Percentiles rank a stretch among this genome's conserved stretches.
Conservation (phyloP, 208 protist genomes). For the Trypanosoma scelopori region DNA sequence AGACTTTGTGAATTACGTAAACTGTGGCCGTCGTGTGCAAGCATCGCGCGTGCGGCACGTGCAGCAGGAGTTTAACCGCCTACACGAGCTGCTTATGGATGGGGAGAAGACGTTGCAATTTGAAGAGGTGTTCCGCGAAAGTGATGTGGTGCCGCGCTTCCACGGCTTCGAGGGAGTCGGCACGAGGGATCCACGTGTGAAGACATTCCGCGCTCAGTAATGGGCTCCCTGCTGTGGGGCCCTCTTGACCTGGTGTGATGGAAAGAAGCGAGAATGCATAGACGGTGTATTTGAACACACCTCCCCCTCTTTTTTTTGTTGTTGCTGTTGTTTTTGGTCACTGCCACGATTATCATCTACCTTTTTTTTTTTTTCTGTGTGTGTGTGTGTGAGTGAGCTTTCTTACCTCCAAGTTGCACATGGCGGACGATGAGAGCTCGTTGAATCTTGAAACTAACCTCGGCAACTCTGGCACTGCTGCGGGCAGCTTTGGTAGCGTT, state of each 20-base stretch:
- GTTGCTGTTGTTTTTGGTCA: slow-evolving; percentile 2
- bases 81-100: slow-evolving; percentile 47
- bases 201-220: slow-evolving; percentile 36
- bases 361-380: not conserved
- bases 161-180: slow-evolving; percentile 35
- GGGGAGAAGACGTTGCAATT: slow-evolving; percentile 46
- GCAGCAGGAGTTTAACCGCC: slow-evolving; percentile 52
- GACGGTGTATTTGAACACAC: too few relatives aligned
- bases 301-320: not conserved
- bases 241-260: too few relatives aligned
- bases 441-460: not conserved
- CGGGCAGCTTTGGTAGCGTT: not conserved
- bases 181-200: slow-evolving; percentile 53
- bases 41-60: slow-evolving; percentile 45
- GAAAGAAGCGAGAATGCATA: too few relatives aligned
- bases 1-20: slow-evolving; percentile 91
- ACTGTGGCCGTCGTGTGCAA: slow-evolving; percentile 76
- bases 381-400: too few relatives aligned
- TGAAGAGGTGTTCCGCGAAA: slow-evolving; percentile 49
- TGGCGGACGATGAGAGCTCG: not conserved
- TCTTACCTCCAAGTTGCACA: not conserved
- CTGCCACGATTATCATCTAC: not conserved
- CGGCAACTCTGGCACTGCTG: not conserved
- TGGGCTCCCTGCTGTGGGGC: too few relatives aligned
- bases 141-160: slow-evolving; percentile 47